Conservation (phyloP, 1,139 yeast species). For the Taiozyma onychis region DNA sequence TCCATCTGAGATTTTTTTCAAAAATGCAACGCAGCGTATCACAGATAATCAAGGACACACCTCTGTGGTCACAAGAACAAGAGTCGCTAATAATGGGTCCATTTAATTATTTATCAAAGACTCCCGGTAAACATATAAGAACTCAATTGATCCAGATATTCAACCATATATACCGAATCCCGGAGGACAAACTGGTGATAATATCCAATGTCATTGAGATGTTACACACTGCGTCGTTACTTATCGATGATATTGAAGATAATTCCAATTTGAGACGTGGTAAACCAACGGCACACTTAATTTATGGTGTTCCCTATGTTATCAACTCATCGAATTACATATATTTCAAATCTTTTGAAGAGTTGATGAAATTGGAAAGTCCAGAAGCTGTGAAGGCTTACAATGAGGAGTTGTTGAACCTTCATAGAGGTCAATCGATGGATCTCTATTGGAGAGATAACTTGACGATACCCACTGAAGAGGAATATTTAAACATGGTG, state of each 20-base stretch:
- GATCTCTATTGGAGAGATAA: slow-evolving; percentile 86
- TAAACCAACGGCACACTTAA: slow-evolving; percentile 66
- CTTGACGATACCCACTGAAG: slow-evolving; percentile 55
- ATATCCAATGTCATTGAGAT: slow-evolving; percentile 45
- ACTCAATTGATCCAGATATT: slow-evolving; percentile 43
- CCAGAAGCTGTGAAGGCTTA: slow-evolving; percentile 35
- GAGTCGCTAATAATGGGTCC: slow-evolving; percentile 38
- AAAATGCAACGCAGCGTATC: neutral
- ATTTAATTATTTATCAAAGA: slow-evolving; percentile 41
- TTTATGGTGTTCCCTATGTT: slow-evolving; percentile 73
- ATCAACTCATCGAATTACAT: slow-evolving; percentile 79
- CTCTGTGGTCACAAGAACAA: slow-evolving; percentile 4
- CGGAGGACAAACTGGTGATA: slow-evolving; percentile 28
- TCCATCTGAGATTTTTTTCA: no score
- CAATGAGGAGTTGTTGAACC: slow-evolving; percentile 65
- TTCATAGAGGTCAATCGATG: slow-evolving; percentile 86
- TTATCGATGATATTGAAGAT: slow-evolving; percentile 88
- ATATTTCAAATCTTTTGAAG: slow-evolving; percentile 65
- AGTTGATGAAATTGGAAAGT: slow-evolving; percentile 33
- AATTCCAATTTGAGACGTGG: slow-evolving; percentile 68
- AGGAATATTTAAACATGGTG: slow-evolving; percentile 74
- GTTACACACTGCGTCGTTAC: slow-evolving; percentile 59
- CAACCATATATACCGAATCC: slow-evolving; percentile 40
- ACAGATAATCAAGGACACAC: slow-evolving; percentile 2
- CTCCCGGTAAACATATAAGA: slow-evolving; percentile 55